Conservation (phyloP, 2,329 filamentous ascomycete genomes). For the Colletotrichum orbiculare region DNA sequence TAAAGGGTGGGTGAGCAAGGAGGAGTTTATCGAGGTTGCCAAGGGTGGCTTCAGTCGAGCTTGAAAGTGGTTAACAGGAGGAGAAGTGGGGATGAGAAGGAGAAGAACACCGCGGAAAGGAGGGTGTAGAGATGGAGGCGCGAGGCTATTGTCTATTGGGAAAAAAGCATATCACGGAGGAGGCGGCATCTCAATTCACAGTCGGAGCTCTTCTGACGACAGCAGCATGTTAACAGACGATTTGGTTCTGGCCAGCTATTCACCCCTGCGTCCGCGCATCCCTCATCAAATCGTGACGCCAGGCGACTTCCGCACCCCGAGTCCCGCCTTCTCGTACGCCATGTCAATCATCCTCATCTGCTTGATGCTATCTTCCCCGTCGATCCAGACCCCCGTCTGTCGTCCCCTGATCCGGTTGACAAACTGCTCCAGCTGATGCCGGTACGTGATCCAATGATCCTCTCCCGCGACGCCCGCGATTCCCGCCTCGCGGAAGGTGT, state of each 20-base stretch:
- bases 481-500: slow-evolving; percentile 48
- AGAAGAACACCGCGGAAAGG: too few relatives aligned
- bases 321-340: slow-evolving; percentile 53
- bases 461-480: slow-evolving; percentile 43
- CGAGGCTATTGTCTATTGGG: too few relatives aligned
- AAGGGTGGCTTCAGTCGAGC: slow-evolving; percentile 32
- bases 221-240: too few relatives aligned
- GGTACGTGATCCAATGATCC: slow-evolving; percentile 56
- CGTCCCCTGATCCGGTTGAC: slow-evolving; percentile 56
- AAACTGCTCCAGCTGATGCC: slow-evolving; percentile 61
- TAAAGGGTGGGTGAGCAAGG: slow-evolving; percentile 80
- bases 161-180: too few relatives aligned
- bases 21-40: slow-evolving; percentile 74
- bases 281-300: not conserved
- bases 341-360: slow-evolving; percentile 60
- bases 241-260: too few relatives aligned
- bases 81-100: too few relatives aligned
- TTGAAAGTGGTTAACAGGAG: not conserved
- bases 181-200: too few relatives aligned
- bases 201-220: too few relatives aligned
- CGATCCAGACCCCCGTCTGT: slow-evolving; percentile 52
- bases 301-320: slow-evolving; percentile 37
- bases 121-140: too few relatives aligned
- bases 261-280: too few relatives aligned
- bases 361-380: slow-evolving; percentile 53